Base-by-base conservation (phyloP, 2,329 filamentous ascomycete genomes). In the Teratosphaeria epicoccoides region DNA sequence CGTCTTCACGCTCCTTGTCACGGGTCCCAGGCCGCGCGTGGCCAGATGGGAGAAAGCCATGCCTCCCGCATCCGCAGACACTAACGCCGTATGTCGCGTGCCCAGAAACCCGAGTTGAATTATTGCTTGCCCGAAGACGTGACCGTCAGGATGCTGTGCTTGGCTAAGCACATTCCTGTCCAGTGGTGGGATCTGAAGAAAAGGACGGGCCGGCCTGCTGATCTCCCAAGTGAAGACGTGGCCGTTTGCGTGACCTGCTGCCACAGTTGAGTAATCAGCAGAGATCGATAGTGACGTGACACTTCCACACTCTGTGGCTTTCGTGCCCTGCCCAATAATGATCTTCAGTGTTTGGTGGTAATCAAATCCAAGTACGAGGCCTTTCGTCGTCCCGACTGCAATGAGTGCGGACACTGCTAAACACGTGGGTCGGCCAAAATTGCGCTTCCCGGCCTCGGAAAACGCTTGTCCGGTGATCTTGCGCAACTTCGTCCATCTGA, bases 31-130 rank as follows among this genome's bases (percentile, higher is more conserved):
- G 1, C 93, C 94, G 61, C 94, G 79, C 9, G 88, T 95, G 9
- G 93, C 94, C 9, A 98, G 78, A 69, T 98, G 94, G 2, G 93
- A 96, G 68, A 98, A 98, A 0, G 93, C 91, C 94, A 98, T 98
- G 20, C 94, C 93, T 47, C 82, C 82, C 62, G 95, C 87, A 69
- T 98, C 90, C 2, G 93, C 93, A 3, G 93, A 98, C 10, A 97
- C 90, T 4, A 98, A 76, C 3, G 94, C 93, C 12, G 93, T 98
- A 62, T 93, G 90, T 53, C 94, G 80, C 2, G 88, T 96, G 6
- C 91, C 93, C 5, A 98, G 75, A 65, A 98, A 98, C 0, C 91
- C 93, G n/a, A 98, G 71, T 68, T 98, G 90, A 6, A 93, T 82
- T 44, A 98, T 81, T 2, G 87, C 79, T 26, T 83, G 82, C 54